Evolutionary conservation across 176 grass and related monocot species (phyloP), one percentile per base, ranked within the genome.

Genomic region (Oryza coarctata): DNA sequence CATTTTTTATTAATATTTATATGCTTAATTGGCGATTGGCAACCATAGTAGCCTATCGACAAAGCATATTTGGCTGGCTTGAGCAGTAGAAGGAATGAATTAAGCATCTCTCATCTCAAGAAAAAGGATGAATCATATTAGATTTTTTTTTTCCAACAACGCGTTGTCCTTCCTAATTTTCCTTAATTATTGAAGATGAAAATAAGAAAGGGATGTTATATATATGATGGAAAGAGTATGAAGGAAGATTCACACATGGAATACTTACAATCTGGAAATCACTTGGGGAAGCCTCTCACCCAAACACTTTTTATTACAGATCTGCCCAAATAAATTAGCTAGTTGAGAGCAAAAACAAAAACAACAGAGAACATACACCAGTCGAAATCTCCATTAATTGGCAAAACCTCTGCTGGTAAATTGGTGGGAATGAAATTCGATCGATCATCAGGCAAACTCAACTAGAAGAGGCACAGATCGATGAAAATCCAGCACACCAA

Each of bases 351-450:
- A 12, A 66, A 65, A 33, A 9, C 30, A 3, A 29, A 15, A 50
- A 30, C 64, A 81, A 81, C 7, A 64, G 44, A 70, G 13, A 65
- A 47, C 55, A 31, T 72, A 73, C 78, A 82, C 43, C 34, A 60
- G 7, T 11, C n/a, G 22, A 78, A 85, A 89, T 89, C 63, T 74
- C 71, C 34, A 55, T 55, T 4, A 55, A 55, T 8, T 55, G 49
- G 18, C 18, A 20, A 86, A 63, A 23, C 28, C 28, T 49, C 63
- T 69, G 55, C 67, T 71, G 20, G 45, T 26, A 82, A 82, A 74
- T 45, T 22, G 22, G 71, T n/a, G n/a, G n/a, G n/a, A n/a, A n/a
- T n/a, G 11, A 70, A 57, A 76, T 77, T 84, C 68, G 27, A 60
- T 55, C 50, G 50, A 25, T 58, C 55, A 86, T 58, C 27, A 26